These are phyloP conservation scores for Medicago ruthenica DNA, from an alignment of 306 rosid genomes.

Conservation along the genomic window DNA sequence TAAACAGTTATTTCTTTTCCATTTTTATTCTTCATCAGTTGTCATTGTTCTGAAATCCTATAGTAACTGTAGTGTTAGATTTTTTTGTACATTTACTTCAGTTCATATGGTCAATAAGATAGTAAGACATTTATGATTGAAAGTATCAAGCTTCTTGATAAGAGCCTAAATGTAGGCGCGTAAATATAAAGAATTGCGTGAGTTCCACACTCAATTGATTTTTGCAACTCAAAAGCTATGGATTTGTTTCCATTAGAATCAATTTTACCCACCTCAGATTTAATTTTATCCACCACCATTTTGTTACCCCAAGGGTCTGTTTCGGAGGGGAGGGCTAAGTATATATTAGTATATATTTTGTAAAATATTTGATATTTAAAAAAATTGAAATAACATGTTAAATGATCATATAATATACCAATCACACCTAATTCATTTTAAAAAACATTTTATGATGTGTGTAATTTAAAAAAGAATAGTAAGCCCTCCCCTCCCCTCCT, in stretches of 20 bases:
- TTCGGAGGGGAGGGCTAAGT: too few relatives aligned
- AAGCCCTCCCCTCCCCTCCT: too few relatives aligned
- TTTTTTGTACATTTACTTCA: constrained; percentile 13
- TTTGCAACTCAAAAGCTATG: background rate
- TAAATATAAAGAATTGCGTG: background rate
- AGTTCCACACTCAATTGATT: background rate
- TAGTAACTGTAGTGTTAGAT: background rate
- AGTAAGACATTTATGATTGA: constrained; percentile 1
- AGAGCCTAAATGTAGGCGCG: background rate
- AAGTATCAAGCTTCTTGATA: constrained; percentile 17
- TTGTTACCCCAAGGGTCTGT: background rate
- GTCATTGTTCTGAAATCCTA: constrained; percentile 14
- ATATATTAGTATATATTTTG: too few relatives aligned
- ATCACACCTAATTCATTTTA: too few relatives aligned
- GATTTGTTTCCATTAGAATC: background rate
- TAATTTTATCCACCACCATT: background rate
- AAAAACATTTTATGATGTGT: too few relatives aligned
- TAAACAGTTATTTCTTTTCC: constrained; percentile 29
- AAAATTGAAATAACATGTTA: too few relatives aligned
- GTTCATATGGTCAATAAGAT: background rate
- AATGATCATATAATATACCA: too few relatives aligned
- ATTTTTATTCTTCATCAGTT: constrained; percentile 32
- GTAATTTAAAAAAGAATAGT: too few relatives aligned
- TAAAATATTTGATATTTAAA: too few relatives aligned
- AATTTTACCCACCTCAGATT: background rate